Base-by-base conservation (phyloP, 148 eudicot genomes). In the Vaccinium macrocarpon region DNA sequence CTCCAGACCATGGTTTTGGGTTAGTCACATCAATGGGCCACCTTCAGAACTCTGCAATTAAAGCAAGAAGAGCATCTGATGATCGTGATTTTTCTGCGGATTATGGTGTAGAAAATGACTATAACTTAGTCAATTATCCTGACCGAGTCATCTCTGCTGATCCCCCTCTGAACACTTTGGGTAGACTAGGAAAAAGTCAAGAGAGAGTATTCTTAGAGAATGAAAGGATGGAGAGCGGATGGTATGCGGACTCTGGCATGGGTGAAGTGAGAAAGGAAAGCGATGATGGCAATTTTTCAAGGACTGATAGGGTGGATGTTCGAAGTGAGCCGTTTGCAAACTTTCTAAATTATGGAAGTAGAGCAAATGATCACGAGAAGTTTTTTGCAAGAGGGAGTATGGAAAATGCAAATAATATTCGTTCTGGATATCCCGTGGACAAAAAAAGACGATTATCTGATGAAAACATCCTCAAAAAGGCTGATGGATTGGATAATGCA, bases 61-160 rank as follows among this genome's bases (percentile, higher is more conserved):
- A 66, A 77, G 35, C 80, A 50, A 83, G 84, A 75, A 83, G 85
- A 61, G 48, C 85, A 78, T 64, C 73, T 84, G 76, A 84, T 84
- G 64, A 66, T 72, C 35, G 11, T 48, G 21, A 50, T 1, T 64
- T 62, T 48, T 83, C 62, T 57, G 68, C 14, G 75, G 76, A 61
- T 61, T 3, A 0, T 23, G 32, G 56, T n/a, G 55, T 46, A 62
- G 72, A 62, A 59, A 76, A 77, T 77, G 50, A 83, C 76, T 48
- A 35, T 77, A 77, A 62, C 73, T 49, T 23, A 7, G 62, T 19
- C 15, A 72, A 55, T 78, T 18, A 6, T 77, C 62, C 51, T 16
- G 49, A 77, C 72, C 25, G 29, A 74, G 53, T 38, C 81, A 70
- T 35, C 29, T 29, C 59, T 32, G 29, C 52, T 7, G 49, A 62